Evolutionary conservation across 768 basidiomycete genomes (phyloP).

Genomic region (Podaxis rugospora): DNA sequence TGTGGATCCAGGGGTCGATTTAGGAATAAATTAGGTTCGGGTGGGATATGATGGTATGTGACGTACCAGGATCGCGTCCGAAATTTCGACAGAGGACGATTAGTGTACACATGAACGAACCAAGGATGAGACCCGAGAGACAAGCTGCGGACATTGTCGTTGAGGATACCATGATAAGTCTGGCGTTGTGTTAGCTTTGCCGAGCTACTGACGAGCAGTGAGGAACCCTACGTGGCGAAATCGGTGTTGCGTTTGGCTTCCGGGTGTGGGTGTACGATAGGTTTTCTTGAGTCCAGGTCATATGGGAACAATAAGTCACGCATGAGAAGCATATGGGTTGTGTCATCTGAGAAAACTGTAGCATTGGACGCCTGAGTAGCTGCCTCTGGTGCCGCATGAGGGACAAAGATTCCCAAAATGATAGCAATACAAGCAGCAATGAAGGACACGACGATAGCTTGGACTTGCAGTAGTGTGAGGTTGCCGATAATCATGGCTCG

Average conservation of each 20-base stretch:
- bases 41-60: not conserved
- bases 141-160: slow-evolving; percentile 80
- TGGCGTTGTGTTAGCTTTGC: slow-evolving; percentile 23
- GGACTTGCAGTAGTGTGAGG: slow-evolving; percentile 84
- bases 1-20: slow-evolving; percentile 21
- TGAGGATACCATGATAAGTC: slow-evolving; percentile 73
- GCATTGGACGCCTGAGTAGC: not conserved
- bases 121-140: slow-evolving; percentile 72
- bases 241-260: slow-evolving; percentile 26
- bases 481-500: slow-evolving; percentile 75
- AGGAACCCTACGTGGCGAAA: slow-evolving; percentile 29
- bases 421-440: slow-evolving; percentile 79
- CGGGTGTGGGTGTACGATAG: slow-evolving; percentile 17
- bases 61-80: slow-evolving; percentile 79
- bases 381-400: slow-evolving; percentile 26
- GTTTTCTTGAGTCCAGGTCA: slow-evolving; percentile 21
- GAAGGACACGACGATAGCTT: slow-evolving; percentile 86
- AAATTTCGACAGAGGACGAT: slow-evolving; percentile 74
- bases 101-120: slow-evolving; percentile 88
- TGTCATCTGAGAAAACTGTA: slow-evolving; percentile 15
- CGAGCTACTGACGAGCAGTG: not conserved
- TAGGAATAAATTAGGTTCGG: not conserved
- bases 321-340: slow-evolving; percentile 9
- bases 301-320: slow-evolving; percentile 17
- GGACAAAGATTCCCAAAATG: slow-evolving; percentile 61